A percentile compares a stretch with the other conserved stretches of the same genome.
phyloP scores from a whole-genome alignment of 2,329 filamentous ascomycete genomes.

The Fusarium nygamai region DNA sequence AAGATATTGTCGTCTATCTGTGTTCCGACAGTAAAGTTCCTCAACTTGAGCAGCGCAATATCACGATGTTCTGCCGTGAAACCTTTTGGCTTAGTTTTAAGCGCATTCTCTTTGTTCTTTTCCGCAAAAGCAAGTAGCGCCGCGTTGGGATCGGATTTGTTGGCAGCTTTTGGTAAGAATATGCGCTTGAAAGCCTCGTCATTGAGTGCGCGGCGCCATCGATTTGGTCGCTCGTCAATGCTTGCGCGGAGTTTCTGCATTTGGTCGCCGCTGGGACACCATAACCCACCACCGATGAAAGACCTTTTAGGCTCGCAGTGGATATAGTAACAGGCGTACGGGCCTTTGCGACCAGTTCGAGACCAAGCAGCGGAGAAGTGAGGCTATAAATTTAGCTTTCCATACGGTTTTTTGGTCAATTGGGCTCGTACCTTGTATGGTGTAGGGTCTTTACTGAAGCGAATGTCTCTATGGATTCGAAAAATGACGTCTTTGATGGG shows the following conservation, averaged over 20 bases:
- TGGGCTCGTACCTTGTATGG: conserved; percentile 78
- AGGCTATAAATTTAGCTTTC: conserved; percentile 58
- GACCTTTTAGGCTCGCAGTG: conserved; percentile 78
- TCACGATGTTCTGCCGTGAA: conserved; percentile 79
- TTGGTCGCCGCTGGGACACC: conserved; percentile 77
- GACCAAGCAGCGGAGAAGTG: conserved; percentile 90
- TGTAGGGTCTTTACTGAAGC: conserved; percentile 85
- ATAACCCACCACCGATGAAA: conserved; percentile 84
- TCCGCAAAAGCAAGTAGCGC: conserved; percentile 75
- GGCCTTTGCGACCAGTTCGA: conserved; percentile 85
- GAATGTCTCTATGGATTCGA: conserved; percentile 86
- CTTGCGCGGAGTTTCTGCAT: conserved; percentile 74
- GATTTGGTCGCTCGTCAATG: conserved; percentile 77
- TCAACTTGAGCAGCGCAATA: conserved; percentile 81
- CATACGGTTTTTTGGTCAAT: background rate
- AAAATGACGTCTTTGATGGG: conserved; percentile 88
- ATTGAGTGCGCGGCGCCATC: conserved; percentile 74
- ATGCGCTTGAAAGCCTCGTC: conserved; percentile 68
- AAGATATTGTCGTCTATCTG: conserved; percentile 74
- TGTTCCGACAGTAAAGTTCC: conserved; percentile 78
- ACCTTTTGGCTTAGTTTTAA: conserved; percentile 90
- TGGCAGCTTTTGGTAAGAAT: conserved; percentile 65
- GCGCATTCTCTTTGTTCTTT: conserved; percentile 75
- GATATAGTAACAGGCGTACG: conserved; percentile 89
- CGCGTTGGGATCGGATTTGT: conserved; percentile 55